Base-by-base conservation (phyloP, 2,329 filamentous ascomycete species). In the Botrytis pseudocinerea region DNA sequence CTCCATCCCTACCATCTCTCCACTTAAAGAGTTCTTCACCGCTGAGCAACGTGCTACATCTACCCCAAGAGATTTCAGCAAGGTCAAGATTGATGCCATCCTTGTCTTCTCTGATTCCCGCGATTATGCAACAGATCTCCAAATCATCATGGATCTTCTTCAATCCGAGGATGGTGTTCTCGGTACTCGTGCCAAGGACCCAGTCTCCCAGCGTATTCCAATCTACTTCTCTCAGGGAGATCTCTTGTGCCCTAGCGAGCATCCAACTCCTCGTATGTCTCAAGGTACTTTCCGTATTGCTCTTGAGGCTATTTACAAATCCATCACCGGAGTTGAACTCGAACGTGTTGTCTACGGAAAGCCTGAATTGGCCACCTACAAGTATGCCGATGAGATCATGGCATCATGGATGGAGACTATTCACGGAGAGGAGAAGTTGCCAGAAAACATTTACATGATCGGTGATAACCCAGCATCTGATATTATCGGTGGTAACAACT, bases 311-410 rank as follows among this genome's bases (percentile, higher is more conserved):
- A 92, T 92, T 84, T 94, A 92, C 86, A 90, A 89, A 82, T 86
- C 90, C 28, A 83, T 92, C 73, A 92, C 90, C 0, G 91, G 90
- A 73, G 86, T 86, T 25, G 91, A 93, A 75, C 88, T 93, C 64
- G 91, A 93, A 86, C 91, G 91, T 85, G 89, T 92, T 48, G 89
- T 93, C 73, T 93, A 93, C 84, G 91, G 91, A 79, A 93, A 93
- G 86, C 91, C 91, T 40, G 91, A 93, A 81, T 79, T 89, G 74
- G 91, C 91, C 8, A 93, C 91, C n/a, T 93, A 93, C 87, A 92
- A 91, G 84, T 93, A 92, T 82, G 92, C 91, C 76, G 91, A 93
- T 78, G 90, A 92, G 82, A 88, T 93, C 28, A 86, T 94, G 75
- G 85, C 88, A 46, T 87, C 86, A 69, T 94, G 91, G 91, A 93